Percentiles rank a stretch among this genome's conserved stretches.
These are phyloP conservation scores for Paramecium primaurelia DNA, from an alignment of 73 alveolate genomes.

Conservation along the genomic window DNA sequence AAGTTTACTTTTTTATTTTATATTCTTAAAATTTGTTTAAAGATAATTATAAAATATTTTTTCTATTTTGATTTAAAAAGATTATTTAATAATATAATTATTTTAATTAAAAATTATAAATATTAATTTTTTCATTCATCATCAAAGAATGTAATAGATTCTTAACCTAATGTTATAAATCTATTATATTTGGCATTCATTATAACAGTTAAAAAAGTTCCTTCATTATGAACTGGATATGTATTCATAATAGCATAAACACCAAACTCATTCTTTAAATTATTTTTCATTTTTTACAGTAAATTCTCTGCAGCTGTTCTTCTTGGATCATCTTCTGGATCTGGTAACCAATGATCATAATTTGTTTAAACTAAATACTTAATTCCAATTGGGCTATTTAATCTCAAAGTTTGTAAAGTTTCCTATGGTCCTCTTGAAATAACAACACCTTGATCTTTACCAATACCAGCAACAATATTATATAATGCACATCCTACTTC, in stretches of 20 bases:
- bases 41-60: no score
- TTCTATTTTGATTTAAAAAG: no score
- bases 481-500: constrained; percentile 7
- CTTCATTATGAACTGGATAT: constrained; percentile 34
- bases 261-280: constrained; percentile 19
- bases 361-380: constrained; percentile 13
- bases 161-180: constrained; percentile 2
- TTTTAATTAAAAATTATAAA: no score
- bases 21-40: no score
- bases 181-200: constrained; percentile 11
- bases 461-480: background rate
- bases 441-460: background rate
- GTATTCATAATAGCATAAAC: constrained; percentile 41
- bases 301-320: constrained; percentile 32
- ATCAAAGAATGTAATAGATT: background rate
- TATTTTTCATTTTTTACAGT: background rate
- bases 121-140: background rate
- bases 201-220: background rate
- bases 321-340: constrained; percentile 4
- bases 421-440: constrained; percentile 17
- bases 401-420: background rate
- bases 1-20: no score
- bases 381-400: background rate
- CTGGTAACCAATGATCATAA: constrained; percentile 25
- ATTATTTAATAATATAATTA: no score